These are phyloP conservation scores for Cystofilobasidium ferigula DNA, from an alignment of 768 basidiomycete species.

Conservation along the genomic window DNA sequence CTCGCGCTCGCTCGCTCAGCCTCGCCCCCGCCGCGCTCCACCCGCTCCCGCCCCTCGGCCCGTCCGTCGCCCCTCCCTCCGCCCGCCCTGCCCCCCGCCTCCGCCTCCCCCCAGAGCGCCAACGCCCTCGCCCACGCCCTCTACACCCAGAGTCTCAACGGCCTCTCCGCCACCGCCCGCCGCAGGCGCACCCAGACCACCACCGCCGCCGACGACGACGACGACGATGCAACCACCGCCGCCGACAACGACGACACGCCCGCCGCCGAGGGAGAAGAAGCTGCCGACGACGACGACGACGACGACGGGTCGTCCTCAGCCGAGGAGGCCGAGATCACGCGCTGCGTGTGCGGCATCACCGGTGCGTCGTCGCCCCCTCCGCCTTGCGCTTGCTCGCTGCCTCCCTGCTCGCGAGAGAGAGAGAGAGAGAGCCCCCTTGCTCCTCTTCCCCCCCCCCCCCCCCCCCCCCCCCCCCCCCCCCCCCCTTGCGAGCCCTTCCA, in stretches of 20 bases:
- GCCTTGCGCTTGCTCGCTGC: neutral
- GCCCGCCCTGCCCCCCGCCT: neutral
- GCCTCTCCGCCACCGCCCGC: neutral
- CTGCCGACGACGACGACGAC: constrained; percentile 22
- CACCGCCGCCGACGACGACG: neutral
- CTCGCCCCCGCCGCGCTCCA: neutral
- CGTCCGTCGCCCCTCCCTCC: constrained; percentile 4
- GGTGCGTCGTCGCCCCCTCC: constrained; percentile 15
- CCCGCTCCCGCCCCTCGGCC: constrained; percentile 20
- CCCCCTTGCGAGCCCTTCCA: neutral
- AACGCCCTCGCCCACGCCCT: constrained; percentile 25
- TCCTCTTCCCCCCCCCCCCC: neutral
- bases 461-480: no score
- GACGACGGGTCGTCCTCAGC: constrained; percentile 14
- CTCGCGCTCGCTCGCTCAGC: neutral
- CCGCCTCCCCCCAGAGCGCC: constrained; percentile 12
- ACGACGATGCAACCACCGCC: neutral
- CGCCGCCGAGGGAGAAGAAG: constrained; percentile 1
- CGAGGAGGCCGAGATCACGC: constrained; percentile 25
- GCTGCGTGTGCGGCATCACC: constrained; percentile 28
- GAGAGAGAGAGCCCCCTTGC: neutral
- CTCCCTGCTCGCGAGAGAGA: neutral
- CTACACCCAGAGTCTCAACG: constrained; percentile 21
- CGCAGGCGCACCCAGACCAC: constrained; percentile 16
- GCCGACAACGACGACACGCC: neutral